phyloP scores from a whole-genome alignment of 371 early-diverging fungal species.

The Capniomyces stellatus region DNA sequence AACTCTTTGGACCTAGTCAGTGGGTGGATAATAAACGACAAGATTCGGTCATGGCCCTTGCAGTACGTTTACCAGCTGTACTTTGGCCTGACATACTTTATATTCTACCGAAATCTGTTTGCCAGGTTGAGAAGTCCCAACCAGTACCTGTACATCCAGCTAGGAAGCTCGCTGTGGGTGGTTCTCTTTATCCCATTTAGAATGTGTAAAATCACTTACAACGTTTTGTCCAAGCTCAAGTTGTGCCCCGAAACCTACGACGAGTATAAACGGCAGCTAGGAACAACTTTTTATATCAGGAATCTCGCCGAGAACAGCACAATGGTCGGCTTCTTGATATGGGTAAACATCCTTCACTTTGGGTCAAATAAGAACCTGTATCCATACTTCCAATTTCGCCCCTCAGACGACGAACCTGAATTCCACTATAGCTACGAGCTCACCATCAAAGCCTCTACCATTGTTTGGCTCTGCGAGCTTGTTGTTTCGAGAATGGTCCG shows the following conservation, averaged over 20 bases:
- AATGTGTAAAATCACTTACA: conserved; percentile 38
- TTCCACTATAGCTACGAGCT: conserved; percentile 27
- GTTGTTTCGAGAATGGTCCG: conserved; percentile 28
- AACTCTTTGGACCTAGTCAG: conserved; percentile 40
- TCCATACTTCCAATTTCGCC: conserved; percentile 44
- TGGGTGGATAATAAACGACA: conserved; percentile 39
- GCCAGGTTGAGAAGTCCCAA: conserved; percentile 42
- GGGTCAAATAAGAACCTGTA: conserved; percentile 46
- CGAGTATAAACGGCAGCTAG: conserved; percentile 42
- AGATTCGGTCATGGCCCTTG: conserved; percentile 45
- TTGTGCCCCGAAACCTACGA: conserved; percentile 37
- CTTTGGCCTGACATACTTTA: conserved; percentile 56
- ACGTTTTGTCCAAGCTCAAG: conserved; percentile 17
- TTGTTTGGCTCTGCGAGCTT: conserved; percentile 46
- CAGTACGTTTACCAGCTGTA: conserved; percentile 47
- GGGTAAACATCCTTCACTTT: conserved; percentile 46
- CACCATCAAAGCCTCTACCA: conserved; percentile 35
- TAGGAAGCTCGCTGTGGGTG: conserved; percentile 50
- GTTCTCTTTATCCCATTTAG: conserved; percentile 50
- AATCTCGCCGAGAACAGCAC: conserved; percentile 58
- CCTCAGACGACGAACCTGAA: conserved; percentile 18
- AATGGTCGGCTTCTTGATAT: conserved; percentile 52
- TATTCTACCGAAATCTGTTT: conserved; percentile 58
- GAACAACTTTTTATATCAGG: conserved; percentile 44
- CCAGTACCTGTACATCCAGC: conserved; percentile 41